phyloP scores from a whole-genome alignment of 768 basidiomycete species.

The Crucibulum laeve region DNA sequence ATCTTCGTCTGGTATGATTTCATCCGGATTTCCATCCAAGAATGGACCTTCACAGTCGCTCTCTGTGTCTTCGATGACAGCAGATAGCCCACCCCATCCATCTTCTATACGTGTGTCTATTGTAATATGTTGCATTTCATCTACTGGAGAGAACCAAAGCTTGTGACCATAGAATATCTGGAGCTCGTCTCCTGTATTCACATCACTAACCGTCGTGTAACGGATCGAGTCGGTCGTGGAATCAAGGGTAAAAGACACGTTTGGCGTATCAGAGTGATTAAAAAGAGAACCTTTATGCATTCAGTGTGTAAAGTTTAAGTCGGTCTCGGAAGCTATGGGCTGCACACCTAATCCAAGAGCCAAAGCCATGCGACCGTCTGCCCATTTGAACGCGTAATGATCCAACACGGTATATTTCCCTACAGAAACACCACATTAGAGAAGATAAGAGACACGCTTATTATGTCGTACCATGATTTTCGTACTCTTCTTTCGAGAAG shows the following conservation, averaged over 20 bases:
- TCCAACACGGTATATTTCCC: slow-evolving; percentile 59
- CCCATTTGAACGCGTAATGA: slow-evolving; percentile 76
- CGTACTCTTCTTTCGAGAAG: slow-evolving; percentile 67
- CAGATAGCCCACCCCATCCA: slow-evolving; percentile 41
- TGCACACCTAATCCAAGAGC: slow-evolving; percentile 69
- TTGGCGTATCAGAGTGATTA: slow-evolving; percentile 70
- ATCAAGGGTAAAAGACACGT: slow-evolving; percentile 64
- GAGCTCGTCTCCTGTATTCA: slow-evolving; percentile 65
- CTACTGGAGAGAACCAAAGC: slow-evolving; percentile 58
- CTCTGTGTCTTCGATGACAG: slow-evolving; percentile 16
- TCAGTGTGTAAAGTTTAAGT: background rate
- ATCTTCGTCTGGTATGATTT: slow-evolving; percentile 49
- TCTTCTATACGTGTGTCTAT: slow-evolving; percentile 25
- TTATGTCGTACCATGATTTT: slow-evolving; percentile 40
- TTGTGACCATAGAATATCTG: slow-evolving; percentile 75
- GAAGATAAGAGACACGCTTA: background rate
- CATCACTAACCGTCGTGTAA: slow-evolving; percentile 50
- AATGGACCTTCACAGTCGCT: slow-evolving; percentile 22
- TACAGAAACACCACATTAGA: slow-evolving; percentile 8
- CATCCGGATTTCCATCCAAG: slow-evolving; percentile 32
- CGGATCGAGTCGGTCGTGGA: slow-evolving; percentile 50
- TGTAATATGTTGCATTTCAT: too few relatives aligned
- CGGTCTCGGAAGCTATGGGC: background rate
- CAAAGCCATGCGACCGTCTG: slow-evolving; percentile 70
- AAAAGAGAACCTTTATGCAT: slow-evolving; percentile 64